Conservation (phyloP, 2,329 filamentous ascomycete genomes). For the Exophiala lecanii-corni region DNA sequence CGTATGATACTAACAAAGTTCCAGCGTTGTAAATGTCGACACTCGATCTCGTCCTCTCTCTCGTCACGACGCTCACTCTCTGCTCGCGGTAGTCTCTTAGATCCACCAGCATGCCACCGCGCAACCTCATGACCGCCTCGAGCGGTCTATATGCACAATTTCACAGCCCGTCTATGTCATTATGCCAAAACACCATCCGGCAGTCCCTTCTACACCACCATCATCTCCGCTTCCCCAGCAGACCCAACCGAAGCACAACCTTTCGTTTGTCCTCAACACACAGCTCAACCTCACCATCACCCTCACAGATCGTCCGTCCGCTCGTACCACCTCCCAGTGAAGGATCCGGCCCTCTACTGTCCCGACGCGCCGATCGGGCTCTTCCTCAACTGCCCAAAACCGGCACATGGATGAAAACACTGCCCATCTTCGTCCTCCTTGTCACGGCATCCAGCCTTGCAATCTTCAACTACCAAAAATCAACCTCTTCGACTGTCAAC, state of each 20-base stretch:
- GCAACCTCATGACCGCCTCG: too few relatives aligned
- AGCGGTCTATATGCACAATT: too few relatives aligned
- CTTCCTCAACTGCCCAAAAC: slow-evolving; percentile 46
- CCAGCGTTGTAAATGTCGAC: too few relatives aligned
- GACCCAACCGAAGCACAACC: slow-evolving; percentile 29
- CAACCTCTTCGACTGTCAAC: slow-evolving; percentile 77
- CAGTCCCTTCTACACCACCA: too few relatives aligned
- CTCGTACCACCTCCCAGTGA: slow-evolving; percentile 46
- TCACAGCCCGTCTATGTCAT: too few relatives aligned
- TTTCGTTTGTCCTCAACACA: not conserved
- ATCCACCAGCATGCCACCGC: too few relatives aligned
- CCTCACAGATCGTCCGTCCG: slow-evolving; percentile 9
- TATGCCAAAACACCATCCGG: too few relatives aligned
- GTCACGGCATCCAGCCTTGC: slow-evolving; percentile 69
- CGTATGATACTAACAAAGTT: too few relatives aligned
- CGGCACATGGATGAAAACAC: slow-evolving; percentile 60
- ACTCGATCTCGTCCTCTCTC: too few relatives aligned
- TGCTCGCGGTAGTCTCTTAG: too few relatives aligned
- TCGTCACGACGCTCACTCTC: too few relatives aligned
- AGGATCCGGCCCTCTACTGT: slow-evolving; percentile 48
- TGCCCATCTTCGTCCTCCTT: slow-evolving; percentile 74
- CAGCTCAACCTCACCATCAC: not conserved
- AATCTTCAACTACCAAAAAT: slow-evolving; percentile 99
- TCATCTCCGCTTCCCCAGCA: not conserved
- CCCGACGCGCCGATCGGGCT: slow-evolving; percentile 49